Evolutionary conservation across 2,329 filamentous ascomycete species (phyloP), one percentile per base, ranked within the genome.

Genomic region (Didymella exigua): DNA sequence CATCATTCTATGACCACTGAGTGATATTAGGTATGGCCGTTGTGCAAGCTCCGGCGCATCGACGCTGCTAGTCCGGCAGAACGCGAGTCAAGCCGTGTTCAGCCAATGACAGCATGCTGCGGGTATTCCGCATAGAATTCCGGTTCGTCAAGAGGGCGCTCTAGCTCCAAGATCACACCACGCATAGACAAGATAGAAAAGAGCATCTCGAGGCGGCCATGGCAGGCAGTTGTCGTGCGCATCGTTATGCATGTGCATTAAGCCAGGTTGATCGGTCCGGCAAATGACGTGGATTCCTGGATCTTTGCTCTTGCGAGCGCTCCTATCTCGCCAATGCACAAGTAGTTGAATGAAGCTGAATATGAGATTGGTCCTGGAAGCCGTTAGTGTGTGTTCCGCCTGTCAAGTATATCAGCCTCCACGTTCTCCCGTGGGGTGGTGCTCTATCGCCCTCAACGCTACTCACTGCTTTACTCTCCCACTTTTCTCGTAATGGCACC

Each of bases 341-440:
- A 71, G 65, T 54, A 21, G 45, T 38, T 30, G 54, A 67, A 60
- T 60, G 58, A 59, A 33, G 19, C 3, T 37, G 55, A 67, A 60
- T 63, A 58, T 60, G 60, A 62, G 59, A 62, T 61, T 65, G 63
- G 52, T 58, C 60, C 63, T 65, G 58, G 52, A 62, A 55, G 44
- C 45, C 53, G 66, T 68, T 64, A 68, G 70, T 71, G 62, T 57
- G 60, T 55, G 59, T 57, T 50, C 34, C 54, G 57, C 59, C 52
- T 62, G 56, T 69, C 63, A 71, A 66, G 66, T 75, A 74, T 75
- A 74, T 71, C 70, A 71, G 61, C 65, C 69, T 73, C 70, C 67
- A 53, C 64, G 72, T 67, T 68, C 58, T 68, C 68, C 62, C 72
- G 72, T 74, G 72, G 71, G 72, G 72, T 71, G 50, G 63, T 56